A percentile compares a stretch with the other conserved stretches of the same genome.
phyloP scores from a whole-genome alignment of 2,329 filamentous ascomycete species.

The Botrytis paeoniae region DNA sequence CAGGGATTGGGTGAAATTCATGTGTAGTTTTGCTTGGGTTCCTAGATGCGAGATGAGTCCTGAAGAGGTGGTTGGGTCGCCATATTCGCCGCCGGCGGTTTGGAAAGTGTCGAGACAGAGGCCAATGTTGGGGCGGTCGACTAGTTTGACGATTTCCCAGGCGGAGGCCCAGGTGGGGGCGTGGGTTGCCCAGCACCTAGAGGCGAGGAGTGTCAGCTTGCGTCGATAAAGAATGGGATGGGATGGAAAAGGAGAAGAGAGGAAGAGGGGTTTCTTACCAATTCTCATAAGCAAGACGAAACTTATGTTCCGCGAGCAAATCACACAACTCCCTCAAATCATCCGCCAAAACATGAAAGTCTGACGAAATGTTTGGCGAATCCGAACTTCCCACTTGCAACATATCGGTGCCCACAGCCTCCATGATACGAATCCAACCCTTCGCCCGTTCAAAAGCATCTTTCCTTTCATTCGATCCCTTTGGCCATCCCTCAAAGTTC shows the following conservation, averaged over 20 bases:
- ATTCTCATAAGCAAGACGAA: constrained; percentile 72
- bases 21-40: constrained; percentile 44
- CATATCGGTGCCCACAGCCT: constrained; percentile 65
- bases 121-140: constrained; percentile 64
- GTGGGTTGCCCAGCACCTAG: constrained; percentile 68
- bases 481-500: constrained; percentile 73
- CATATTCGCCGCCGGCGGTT: constrained; percentile 69
- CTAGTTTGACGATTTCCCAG: constrained; percentile 64
- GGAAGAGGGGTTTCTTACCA: constrained; percentile 43
- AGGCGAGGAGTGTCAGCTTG: neutral
- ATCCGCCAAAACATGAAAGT: constrained; percentile 50
- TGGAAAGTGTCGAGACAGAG: constrained; percentile 79
- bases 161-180: constrained; percentile 66
- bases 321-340: constrained; percentile 64
- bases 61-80: constrained; percentile 62
- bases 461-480: constrained; percentile 53
- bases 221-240: neutral
- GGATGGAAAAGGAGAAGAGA: neutral
- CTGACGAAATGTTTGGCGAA: constrained; percentile 3
- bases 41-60: constrained; percentile 53
- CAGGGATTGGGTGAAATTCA: constrained; percentile 53
- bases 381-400: constrained; percentile 52
- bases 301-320: constrained; percentile 53
- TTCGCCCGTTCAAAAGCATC: constrained; percentile 60
- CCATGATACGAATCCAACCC: constrained; percentile 70